Evolutionary conservation across 129 eudicot genomes (phyloP).

Genomic region (Glebionis coronaria): DNA sequence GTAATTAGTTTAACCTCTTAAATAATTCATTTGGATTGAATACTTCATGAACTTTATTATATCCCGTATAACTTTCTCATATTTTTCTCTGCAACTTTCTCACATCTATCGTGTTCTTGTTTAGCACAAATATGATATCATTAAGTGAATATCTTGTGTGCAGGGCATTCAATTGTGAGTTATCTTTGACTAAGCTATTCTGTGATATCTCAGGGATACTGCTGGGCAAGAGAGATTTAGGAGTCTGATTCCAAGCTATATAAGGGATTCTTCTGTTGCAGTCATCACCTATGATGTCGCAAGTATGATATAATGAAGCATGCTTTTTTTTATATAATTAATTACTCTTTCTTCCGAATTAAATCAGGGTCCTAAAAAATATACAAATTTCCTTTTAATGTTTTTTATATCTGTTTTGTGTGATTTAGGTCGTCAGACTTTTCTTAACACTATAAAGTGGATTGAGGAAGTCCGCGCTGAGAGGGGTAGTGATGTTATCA

Average conservation of each 20-base stretch:
- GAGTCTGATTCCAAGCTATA: constrained; percentile 64
- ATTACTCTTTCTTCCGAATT: background rate
- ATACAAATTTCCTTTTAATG: background rate
- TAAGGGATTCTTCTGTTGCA: constrained; percentile 60
- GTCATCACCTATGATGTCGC: constrained; percentile 64
- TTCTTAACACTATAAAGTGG: constrained; percentile 54
- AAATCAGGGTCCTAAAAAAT: background rate
- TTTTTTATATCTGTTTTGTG: constrained; percentile 16
- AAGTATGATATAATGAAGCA: constrained; percentile 30
- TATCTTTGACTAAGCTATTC: background rate
- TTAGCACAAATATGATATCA: constrained; percentile 1
- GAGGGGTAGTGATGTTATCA: constrained; percentile 57
- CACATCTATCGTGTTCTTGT: background rate
- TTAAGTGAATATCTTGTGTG: background rate
- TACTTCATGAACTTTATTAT: background rate
- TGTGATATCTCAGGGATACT: constrained; percentile 41
- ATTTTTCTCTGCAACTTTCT: constrained; percentile 12
- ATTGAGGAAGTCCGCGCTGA: constrained; percentile 62
- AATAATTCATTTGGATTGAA: background rate
- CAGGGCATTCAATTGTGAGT: constrained; percentile 8
- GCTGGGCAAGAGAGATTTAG: constrained; percentile 71
- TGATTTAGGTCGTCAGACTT: constrained; percentile 48
- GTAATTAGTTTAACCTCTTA: background rate
- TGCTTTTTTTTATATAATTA: background rate
- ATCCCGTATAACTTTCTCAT: background rate